A percentile compares a stretch with the other conserved stretches of the same genome.
phyloP scores from a whole-genome alignment of 768 basidiomycete species.

The Boletus reticulatus region DNA sequence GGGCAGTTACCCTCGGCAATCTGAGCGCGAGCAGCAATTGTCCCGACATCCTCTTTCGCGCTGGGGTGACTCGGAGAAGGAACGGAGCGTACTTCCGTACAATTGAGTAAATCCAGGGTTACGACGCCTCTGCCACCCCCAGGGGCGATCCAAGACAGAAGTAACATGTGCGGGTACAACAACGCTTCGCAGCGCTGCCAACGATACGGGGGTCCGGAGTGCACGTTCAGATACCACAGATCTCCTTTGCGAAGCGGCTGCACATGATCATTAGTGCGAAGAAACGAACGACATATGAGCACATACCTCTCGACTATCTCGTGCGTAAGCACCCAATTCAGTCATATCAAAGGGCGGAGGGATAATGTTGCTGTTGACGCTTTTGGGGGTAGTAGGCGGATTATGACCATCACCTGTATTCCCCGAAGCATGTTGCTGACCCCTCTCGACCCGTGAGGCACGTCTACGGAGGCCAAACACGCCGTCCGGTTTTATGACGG shows the following conservation, averaged over 20 bases:
- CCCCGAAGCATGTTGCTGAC: conserved; percentile 13
- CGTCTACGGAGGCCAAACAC: conserved; percentile 36
- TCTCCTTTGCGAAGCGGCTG: conserved; percentile 85
- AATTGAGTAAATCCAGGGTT: conserved; percentile 83
- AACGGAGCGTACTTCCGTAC: conserved; percentile 80
- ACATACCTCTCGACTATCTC: conserved; percentile 45
- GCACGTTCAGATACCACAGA: conserved; percentile 92
- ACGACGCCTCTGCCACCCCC: conserved; percentile 84
- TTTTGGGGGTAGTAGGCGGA: conserved; percentile 27
- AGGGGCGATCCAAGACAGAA: conserved; percentile 85
- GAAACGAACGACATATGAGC: not conserved
- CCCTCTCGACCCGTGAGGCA: conserved; percentile 24
- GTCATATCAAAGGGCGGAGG: conserved; percentile 48
- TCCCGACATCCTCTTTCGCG: conserved; percentile 84
- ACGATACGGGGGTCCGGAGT: conserved; percentile 70
- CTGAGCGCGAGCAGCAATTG: conserved; percentile 71
- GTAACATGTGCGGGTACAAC: conserved; percentile 77
- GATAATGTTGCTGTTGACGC: conserved; percentile 32
- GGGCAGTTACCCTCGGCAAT: conserved; percentile 40
- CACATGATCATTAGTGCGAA: conserved; percentile 8
- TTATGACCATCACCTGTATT: conserved; percentile 5
- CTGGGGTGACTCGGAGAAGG: conserved; percentile 79
- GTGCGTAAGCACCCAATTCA: conserved; percentile 42
- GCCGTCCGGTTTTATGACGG: conserved; percentile 29
- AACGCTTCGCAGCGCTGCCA: conserved; percentile 84